phyloP scores from a whole-genome alignment of 352 stramenopile species.

The Phytophthora fragariaefolia region DNA sequence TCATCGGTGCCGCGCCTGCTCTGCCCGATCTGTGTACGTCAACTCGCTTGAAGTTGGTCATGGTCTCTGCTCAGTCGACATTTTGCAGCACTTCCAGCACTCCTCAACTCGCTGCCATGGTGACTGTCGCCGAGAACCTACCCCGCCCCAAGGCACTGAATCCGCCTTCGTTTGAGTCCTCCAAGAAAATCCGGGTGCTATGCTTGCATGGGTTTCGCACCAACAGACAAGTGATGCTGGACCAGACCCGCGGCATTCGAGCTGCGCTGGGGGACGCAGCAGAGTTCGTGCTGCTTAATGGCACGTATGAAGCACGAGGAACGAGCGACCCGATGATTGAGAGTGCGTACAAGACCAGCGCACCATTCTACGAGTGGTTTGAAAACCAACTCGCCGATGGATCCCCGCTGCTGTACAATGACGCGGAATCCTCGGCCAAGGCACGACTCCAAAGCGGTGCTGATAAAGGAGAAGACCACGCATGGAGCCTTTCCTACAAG shows the following conservation, averaged over 20 bases:
- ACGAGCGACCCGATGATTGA: conserved; percentile 44
- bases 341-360: conserved; percentile 31
- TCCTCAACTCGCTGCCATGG: conserved; percentile 18
- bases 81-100: conserved; percentile 21
- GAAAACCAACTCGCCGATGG: conserved; percentile 40
- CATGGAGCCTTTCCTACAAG: conserved; percentile 42
- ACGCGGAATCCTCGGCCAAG: conserved; percentile 41
- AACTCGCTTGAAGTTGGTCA: conserved; percentile 33
- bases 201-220: conserved; percentile 65
- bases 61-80: conserved; percentile 33
- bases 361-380: conserved; percentile 60
- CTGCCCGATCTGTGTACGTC: conserved; percentile 23
- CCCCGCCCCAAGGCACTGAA: conserved; percentile 18
- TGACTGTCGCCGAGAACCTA: conserved; percentile 23
- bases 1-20: neutral
- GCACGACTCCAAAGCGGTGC: conserved; percentile 32
- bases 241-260: conserved; percentile 51
- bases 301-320: conserved; percentile 45
- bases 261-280: conserved; percentile 34
- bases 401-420: conserved; percentile 37
- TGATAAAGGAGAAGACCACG: conserved; percentile 34
- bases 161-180: conserved; percentile 11
- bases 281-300: conserved; percentile 54
- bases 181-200: conserved; percentile 49
- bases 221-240: conserved; percentile 53